Evolutionary conservation across 345 rosid genomes (phyloP).

Genomic region (Microcos paniculata): DNA sequence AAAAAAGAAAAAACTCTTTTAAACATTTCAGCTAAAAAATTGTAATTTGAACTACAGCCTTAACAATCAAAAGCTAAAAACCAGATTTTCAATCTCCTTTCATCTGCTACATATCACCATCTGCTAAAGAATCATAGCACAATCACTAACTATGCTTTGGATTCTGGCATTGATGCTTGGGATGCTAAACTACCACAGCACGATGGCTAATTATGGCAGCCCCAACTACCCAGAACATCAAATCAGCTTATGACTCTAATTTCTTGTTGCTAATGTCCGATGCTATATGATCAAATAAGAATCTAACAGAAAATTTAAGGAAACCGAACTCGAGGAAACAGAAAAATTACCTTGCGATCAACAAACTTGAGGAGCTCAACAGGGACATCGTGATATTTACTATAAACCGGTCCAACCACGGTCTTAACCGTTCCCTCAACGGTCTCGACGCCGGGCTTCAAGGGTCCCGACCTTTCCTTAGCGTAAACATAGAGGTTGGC

Average conservation of each 20-base stretch:
- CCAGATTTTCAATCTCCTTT: too few relatives aligned
- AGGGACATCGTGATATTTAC: constrained; percentile 68
- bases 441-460: constrained; percentile 80
- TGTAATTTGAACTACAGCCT: not conserved
- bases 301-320: not conserved
- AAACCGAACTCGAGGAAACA: not conserved
- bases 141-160: too few relatives aligned
- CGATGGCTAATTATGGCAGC: not conserved
- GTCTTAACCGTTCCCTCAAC: constrained; percentile 79
- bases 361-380: constrained; percentile 63
- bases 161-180: too few relatives aligned
- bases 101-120: too few relatives aligned
- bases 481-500: constrained; percentile 58
- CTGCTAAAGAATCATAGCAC: too few relatives aligned
- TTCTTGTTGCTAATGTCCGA: not conserved
- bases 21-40: not conserved
- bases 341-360: constrained; percentile 65
- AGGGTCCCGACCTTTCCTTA: constrained; percentile 77
- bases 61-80: not conserved
- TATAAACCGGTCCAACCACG: constrained; percentile 73
- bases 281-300: too few relatives aligned
- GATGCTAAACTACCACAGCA: too few relatives aligned
- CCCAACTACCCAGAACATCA: not conserved
- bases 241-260: not conserved
- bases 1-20: too few relatives aligned